These are phyloP conservation scores for Fusarium staphyleae DNA, from an alignment of 2,329 filamentous ascomycete species.

Conservation along the genomic window DNA sequence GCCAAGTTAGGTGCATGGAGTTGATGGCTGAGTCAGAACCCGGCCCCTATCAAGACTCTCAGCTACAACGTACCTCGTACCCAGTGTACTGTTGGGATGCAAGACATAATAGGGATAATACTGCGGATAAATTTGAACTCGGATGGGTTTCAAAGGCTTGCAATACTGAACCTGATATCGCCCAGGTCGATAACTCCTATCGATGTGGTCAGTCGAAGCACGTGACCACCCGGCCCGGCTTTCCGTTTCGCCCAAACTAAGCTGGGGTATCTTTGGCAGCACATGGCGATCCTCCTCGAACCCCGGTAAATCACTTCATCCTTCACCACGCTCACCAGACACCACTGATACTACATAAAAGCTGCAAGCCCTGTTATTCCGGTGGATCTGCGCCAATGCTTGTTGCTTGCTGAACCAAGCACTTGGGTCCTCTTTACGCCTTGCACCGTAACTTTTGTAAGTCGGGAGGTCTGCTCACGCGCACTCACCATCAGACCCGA, in stretches of 20 bases:
- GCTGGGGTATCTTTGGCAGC: constrained; percentile 2
- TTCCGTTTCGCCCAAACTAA: neutral
- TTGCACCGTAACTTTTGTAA: constrained; percentile 21
- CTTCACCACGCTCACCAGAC: constrained; percentile 8
- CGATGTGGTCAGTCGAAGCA: neutral
- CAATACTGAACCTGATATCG: no score
- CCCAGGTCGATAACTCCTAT: no score
- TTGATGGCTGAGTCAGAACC: constrained; percentile 17
- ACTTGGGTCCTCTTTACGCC: constrained; percentile 21
- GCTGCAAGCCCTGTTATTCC: constrained; percentile 15
- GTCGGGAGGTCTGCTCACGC: constrained; percentile 21
- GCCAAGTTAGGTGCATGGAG: neutral
- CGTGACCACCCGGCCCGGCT: constrained; percentile 17
- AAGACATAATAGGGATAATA: no score
- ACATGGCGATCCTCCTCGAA: constrained; percentile 6
- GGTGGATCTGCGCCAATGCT: constrained; percentile 14
- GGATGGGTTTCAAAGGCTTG: no score
- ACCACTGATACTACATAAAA: constrained; percentile 3
- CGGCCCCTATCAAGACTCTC: constrained; percentile 7
- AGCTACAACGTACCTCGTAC: neutral
- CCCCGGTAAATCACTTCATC: constrained; percentile 9
- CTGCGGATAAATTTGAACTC: no score
- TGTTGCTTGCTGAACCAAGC: constrained; percentile 24
- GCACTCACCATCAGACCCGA: neutral
- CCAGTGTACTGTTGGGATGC: neutral